A percentile compares a stretch with the other conserved stretches of the same genome.
Evolutionary conservation across 1,284 basidiomycete species (phyloP).

Genomic region (Cryptococcus sp.): DNA sequence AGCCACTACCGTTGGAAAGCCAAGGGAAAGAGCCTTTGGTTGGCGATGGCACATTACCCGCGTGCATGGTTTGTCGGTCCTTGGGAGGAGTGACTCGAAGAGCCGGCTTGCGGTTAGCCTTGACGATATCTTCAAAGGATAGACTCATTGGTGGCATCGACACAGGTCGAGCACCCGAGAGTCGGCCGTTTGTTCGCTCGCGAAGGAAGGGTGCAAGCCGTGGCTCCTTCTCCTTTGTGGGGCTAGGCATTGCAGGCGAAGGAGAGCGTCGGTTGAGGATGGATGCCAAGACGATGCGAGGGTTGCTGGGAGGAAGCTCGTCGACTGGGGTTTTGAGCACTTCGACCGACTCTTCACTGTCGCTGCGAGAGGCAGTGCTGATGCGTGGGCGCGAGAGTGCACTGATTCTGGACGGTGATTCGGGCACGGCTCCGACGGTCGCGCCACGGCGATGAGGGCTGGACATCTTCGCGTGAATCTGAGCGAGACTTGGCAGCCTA

Average conservation of each 20-base stretch:
- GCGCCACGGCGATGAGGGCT: slow-evolving; percentile 19
- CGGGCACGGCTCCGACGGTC: slow-evolving; percentile 11
- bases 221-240: slow-evolving; percentile 20
- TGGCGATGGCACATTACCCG: slow-evolving; percentile 12
- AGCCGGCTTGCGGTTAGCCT: slow-evolving; percentile 15
- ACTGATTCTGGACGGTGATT: background rate
- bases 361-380: slow-evolving; percentile 15
- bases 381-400: slow-evolving; percentile 1
- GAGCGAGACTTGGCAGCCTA: slow-evolving; percentile 41
- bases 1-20: slow-evolving; percentile 1
- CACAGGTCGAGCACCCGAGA: slow-evolving; percentile 28
- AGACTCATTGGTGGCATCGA: slow-evolving; percentile 34
- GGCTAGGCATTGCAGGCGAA: slow-evolving; percentile 18
- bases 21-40: slow-evolving; percentile 16
- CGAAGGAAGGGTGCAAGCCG: slow-evolving; percentile 46
- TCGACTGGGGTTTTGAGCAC: slow-evolving; percentile 42
- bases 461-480: slow-evolving; percentile 47
- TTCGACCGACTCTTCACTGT: slow-evolving; percentile 37
- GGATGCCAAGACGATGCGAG: slow-evolving; percentile 20
- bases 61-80: slow-evolving; percentile 5
- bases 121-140: slow-evolving; percentile 14
- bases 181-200: slow-evolving; percentile 40
- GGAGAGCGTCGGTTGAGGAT: slow-evolving; percentile 23
- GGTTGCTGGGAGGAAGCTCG: slow-evolving; percentile 23
- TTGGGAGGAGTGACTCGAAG: slow-evolving; percentile 31